A percentile compares a stretch with the other conserved stretches of the same genome.
Conservation (phyloP, 192 early-diverging fungal genomes). For the Podila epigama region DNA sequence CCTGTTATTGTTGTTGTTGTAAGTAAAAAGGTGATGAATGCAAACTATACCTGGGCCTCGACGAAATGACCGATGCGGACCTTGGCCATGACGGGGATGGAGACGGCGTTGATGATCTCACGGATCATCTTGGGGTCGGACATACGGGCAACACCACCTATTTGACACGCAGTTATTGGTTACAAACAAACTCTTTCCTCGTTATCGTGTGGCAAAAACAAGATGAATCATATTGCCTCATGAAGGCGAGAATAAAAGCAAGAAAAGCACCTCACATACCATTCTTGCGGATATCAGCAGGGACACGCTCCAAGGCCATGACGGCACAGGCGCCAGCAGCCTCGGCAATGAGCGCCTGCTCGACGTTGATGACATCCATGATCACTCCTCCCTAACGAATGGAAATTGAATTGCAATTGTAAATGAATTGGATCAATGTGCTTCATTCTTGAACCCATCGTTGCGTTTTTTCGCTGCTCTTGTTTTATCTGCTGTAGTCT, state of each 20-base stretch:
- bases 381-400: conserved; percentile 90
- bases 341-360: conserved; percentile 98
- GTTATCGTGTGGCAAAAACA: no score
- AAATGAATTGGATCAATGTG: conserved; percentile 3
- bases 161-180: no score
- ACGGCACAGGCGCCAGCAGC: conserved; percentile 97
- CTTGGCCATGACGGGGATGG: conserved; percentile 99
- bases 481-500: neutral
- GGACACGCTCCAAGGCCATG: conserved; percentile 97
- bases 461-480: neutral
- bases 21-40: no score
- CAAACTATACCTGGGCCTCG: conserved; percentile 92
- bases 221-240: no score
- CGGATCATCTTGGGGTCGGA: conserved; percentile 98
- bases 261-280: conserved; percentile 55
- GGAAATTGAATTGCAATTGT: neutral
- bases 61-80: conserved; percentile 99
- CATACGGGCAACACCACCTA: conserved; percentile 96
- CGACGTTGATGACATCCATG: conserved; percentile 99
- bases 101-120: conserved; percentile 93
- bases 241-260: neutral
- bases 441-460: neutral
- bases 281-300: conserved; percentile 97
- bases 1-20: neutral
- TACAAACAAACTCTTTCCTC: no score